A percentile compares a stretch with the other conserved stretches of the same genome.
These are phyloP conservation scores for Candida glucosophila DNA, from an alignment of 1,139 yeast genomes.

Conservation along the genomic window DNA sequence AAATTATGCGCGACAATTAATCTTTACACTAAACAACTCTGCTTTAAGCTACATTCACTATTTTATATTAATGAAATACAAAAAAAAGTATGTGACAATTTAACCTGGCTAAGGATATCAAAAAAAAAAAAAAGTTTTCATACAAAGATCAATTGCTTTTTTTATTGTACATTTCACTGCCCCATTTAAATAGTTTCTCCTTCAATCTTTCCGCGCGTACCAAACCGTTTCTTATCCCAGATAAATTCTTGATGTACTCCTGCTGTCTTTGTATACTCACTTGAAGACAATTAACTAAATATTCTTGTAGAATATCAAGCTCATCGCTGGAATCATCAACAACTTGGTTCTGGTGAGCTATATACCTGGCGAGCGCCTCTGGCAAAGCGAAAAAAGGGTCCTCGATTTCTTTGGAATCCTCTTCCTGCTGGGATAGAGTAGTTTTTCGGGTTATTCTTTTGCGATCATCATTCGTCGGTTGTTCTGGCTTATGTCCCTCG, in stretches of 20 bases:
- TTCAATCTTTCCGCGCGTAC: conserved; percentile 73
- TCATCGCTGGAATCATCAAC: conserved; percentile 20
- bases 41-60: no score
- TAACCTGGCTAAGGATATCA: no score
- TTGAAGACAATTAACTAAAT: conserved; percentile 35
- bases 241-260: conserved; percentile 76
- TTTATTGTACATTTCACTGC: conserved; percentile 75
- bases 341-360: conserved; percentile 22
- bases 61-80: no score
- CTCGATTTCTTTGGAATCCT: conserved; percentile 9
- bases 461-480: no score
- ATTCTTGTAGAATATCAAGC: conserved; percentile 25
- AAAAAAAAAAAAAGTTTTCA: no score
- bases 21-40: no score
- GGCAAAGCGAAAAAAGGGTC: conserved; percentile 36
- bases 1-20: no score
- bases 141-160: conserved; percentile 24
- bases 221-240: conserved; percentile 62
- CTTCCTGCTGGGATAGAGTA: conserved; percentile 7
- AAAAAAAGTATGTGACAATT: no score
- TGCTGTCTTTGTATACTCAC: conserved; percentile 74
- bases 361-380: conserved; percentile 26
- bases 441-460: conserved; percentile 38
- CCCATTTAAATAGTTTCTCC: conserved; percentile 67
- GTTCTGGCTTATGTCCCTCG: no score